Percentiles rank a stretch among this genome's conserved stretches.
phyloP scores from a whole-genome alignment of 306 rosid genomes.

The Rosa rugosa region DNA sequence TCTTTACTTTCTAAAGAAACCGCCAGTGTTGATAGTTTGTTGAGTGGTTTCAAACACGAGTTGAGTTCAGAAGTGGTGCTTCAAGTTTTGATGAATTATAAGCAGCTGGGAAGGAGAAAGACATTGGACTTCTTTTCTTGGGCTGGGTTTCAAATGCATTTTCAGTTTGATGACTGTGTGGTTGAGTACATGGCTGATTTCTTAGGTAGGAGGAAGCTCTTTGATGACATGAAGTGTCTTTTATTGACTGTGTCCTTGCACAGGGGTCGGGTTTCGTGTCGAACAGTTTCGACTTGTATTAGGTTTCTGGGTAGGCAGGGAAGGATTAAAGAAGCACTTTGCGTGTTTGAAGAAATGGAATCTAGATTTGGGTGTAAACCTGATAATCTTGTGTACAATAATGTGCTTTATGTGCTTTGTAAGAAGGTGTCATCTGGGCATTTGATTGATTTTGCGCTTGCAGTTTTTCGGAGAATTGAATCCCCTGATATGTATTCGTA shows the following conservation, averaged over 20 bases:
- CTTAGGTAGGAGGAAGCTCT: constrained; percentile 70
- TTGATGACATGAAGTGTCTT: constrained; percentile 72
- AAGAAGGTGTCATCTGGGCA: constrained; percentile 60
- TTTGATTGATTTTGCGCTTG: constrained; percentile 51
- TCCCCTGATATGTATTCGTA: constrained; percentile 63
- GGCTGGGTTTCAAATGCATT: constrained; percentile 62
- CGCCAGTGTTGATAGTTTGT: constrained; percentile 30
- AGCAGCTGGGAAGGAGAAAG: constrained; percentile 55
- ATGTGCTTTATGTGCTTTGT: constrained; percentile 70
- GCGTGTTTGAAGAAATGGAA: constrained; percentile 65
- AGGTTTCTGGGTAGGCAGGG: constrained; percentile 75
- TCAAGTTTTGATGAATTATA: constrained; percentile 50
- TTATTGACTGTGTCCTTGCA: constrained; percentile 44
- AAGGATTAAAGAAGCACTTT: constrained; percentile 55
- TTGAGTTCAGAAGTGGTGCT: constrained; percentile 55
- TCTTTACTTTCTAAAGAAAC: constrained; percentile 42
- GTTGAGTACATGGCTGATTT: constrained; percentile 75
- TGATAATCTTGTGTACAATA: constrained; percentile 64
- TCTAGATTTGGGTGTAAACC: constrained; percentile 54
- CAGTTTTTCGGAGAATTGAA: constrained; percentile 49
- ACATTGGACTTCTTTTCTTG: constrained; percentile 66
- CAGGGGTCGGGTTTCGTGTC: constrained; percentile 46
- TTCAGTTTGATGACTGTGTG: constrained; percentile 52
- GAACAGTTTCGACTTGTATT: constrained; percentile 59
- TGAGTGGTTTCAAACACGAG: constrained; percentile 29